Conservation (phyloP, 305 asterid genomes). For the Rubia tinctorum region DNA sequence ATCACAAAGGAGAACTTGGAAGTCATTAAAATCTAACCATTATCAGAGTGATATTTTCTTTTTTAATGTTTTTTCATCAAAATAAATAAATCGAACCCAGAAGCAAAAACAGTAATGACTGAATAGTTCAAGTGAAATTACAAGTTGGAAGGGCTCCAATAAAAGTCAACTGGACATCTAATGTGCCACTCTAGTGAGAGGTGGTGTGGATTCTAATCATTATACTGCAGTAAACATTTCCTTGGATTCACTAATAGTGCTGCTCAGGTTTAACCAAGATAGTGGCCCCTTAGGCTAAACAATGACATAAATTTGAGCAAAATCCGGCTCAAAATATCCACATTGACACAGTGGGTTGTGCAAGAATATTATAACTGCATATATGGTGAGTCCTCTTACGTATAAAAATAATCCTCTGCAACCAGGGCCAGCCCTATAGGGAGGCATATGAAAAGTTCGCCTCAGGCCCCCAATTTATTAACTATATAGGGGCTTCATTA, state of each 20-base stretch:
- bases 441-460: too few species aligned
- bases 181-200: neutral
- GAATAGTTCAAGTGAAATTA: neutral
- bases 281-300: neutral
- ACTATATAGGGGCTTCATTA: too few species aligned
- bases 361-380: conserved; percentile 1
- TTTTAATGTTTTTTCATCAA: neutral
- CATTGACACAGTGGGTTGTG: neutral
- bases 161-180: neutral
- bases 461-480: too few species aligned
- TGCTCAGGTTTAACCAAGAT: neutral
- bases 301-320: neutral
- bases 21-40: neutral
- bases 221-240: neutral
- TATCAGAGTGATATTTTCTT: neutral
- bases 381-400: neutral
- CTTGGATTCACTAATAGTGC: neutral
- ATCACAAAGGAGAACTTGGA: neutral
- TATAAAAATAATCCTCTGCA: too few species aligned
- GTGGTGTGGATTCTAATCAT: neutral
- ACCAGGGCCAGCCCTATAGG: neutral
- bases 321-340: neutral
- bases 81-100: neutral
- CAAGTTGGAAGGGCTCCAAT: neutral
- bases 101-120: neutral